Evolutionary conservation across 805 yeast genomes (phyloP).

Genomic region (Pichia nakasei): DNA sequence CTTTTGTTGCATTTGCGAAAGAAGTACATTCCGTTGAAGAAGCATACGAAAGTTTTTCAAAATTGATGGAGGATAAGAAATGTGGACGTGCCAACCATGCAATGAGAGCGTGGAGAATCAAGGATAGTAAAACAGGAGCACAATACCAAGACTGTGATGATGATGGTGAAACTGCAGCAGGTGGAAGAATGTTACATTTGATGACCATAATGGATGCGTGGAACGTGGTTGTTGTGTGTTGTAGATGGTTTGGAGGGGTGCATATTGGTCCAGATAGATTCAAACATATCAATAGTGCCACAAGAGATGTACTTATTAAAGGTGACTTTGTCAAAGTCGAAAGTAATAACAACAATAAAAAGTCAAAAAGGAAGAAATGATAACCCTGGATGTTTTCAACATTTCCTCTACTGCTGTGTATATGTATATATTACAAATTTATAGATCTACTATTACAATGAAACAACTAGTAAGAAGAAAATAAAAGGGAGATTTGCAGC

Average conservation of each 20-base stretch:
- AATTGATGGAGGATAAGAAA: slow-evolving; percentile 54
- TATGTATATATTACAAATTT: neutral
- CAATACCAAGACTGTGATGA: slow-evolving; percentile 83
- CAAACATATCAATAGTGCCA: slow-evolving; percentile 83
- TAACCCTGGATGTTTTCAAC: too few relatives aligned
- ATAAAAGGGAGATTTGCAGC: neutral
- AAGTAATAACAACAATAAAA: slow-evolving; percentile 27
- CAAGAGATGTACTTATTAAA: slow-evolving; percentile 70
- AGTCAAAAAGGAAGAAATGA: slow-evolving; percentile 20
- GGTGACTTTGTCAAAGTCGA: slow-evolving; percentile 41
- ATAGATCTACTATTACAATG: neutral
- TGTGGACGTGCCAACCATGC: slow-evolving; percentile 65
- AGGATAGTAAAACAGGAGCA: slow-evolving; percentile 39
- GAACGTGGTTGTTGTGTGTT: slow-evolving; percentile 80
- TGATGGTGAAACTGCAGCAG: slow-evolving; percentile 97
- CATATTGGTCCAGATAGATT: slow-evolving; percentile 91
- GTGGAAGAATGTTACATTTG: slow-evolving; percentile 74
- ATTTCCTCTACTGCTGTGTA: neutral
- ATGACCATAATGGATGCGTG: slow-evolving; percentile 66
- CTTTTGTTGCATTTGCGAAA: slow-evolving; percentile 71
- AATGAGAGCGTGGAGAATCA: slow-evolving; percentile 82
- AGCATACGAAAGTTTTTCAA: slow-evolving; percentile 43
- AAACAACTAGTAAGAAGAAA: neutral
- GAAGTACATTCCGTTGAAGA: slow-evolving; percentile 58
- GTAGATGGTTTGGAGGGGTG: slow-evolving; percentile 89